phyloP scores from a whole-genome alignment of 2,329 filamentous ascomycete species.

The Oidium heveae region DNA sequence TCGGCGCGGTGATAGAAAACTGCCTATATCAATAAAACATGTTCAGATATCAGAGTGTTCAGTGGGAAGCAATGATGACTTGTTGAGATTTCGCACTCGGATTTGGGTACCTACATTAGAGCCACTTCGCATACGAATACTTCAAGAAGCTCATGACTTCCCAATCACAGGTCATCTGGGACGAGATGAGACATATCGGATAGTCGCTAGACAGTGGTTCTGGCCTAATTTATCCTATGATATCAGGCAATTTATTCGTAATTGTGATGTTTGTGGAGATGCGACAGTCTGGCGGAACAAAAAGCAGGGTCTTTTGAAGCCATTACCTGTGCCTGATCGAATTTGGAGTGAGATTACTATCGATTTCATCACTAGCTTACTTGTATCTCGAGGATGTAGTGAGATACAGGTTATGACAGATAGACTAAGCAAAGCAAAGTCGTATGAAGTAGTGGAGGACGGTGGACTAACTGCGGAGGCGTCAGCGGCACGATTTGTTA shows the following conservation, averaged over 20 bases:
- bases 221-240: background rate
- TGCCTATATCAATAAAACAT: background rate
- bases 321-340: background rate
- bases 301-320: background rate
- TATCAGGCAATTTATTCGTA: background rate
- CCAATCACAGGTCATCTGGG: background rate
- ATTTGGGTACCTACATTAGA: background rate
- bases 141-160: background rate
- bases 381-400: background rate
- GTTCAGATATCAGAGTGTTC: background rate
- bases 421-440: background rate
- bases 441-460: background rate
- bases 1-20: background rate
- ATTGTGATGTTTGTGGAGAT: background rate
- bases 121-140: background rate
- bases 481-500: background rate
- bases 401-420: background rate
- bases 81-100: background rate
- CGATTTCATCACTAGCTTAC: background rate
- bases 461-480: background rate
- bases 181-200: background rate
- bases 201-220: background rate
- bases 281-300: background rate
- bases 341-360: background rate
- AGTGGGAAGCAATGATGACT: background rate